phyloP scores from a whole-genome alignment of 305 asterid species.

The Plantago lanceolata region DNA sequence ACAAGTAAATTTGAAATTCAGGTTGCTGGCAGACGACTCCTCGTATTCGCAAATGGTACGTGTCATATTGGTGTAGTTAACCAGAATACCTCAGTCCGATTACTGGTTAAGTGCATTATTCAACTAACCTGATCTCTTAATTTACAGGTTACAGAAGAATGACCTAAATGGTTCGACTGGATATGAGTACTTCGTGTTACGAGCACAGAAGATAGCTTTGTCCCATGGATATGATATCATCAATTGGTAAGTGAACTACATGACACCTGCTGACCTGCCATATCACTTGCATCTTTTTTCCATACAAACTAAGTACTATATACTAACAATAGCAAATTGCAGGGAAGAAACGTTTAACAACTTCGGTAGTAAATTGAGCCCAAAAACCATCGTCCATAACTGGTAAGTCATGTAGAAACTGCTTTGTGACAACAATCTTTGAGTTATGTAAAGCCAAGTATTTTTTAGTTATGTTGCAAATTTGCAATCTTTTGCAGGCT shows the following conservation, averaged over 20 bases:
- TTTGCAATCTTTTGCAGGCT: slow-evolving; percentile 46
- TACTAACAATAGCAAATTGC: slow-evolving; percentile 15
- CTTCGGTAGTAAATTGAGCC: slow-evolving; percentile 71
- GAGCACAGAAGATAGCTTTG: slow-evolving; percentile 78
- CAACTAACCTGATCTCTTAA: slow-evolving; percentile 3
- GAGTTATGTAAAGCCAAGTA: not conserved
- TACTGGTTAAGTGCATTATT: not conserved
- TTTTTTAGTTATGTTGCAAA: not conserved
- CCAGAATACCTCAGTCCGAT: not conserved
- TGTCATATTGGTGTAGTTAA: slow-evolving; percentile 2
- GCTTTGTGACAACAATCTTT: not conserved
- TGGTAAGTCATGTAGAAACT: slow-evolving; percentile 45
- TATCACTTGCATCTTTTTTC: not conserved
- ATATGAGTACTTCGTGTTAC: slow-evolving; percentile 70
- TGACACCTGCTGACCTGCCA: not conserved
- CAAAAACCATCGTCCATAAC: slow-evolving; percentile 73
- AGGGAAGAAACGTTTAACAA: slow-evolving; percentile 95
- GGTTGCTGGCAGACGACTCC: slow-evolving; percentile 85
- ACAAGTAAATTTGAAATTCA: slow-evolving; percentile 31
- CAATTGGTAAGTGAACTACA: slow-evolving; percentile 57
- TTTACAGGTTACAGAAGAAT: slow-evolving; percentile 53
- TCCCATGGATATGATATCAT: slow-evolving; percentile 90
- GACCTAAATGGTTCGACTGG: slow-evolving; percentile 44
- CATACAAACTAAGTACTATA: not conserved
- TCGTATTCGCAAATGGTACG: slow-evolving; percentile 67